These are phyloP conservation scores for Ustilago shanxiensis DNA, from an alignment of 1,284 basidiomycete genomes.

Conservation along the genomic window DNA sequence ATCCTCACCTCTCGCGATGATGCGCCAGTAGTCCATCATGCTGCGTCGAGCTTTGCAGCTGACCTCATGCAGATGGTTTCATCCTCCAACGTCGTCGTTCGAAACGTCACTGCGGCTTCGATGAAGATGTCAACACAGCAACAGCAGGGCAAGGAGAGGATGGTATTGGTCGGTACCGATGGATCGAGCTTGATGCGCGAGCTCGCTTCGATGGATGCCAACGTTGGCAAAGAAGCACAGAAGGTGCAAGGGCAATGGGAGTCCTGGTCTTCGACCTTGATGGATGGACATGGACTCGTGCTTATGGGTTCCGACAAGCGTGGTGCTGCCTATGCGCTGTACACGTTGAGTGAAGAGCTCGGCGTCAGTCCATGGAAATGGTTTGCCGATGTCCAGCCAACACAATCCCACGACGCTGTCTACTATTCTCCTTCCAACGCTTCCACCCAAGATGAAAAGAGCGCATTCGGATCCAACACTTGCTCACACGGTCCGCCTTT, in stretches of 20 bases:
- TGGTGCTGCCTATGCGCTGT: conserved; percentile 29
- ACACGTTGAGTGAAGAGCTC: conserved; percentile 37
- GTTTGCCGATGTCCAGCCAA: conserved; percentile 37
- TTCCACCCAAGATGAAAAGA: neutral
- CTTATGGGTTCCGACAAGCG: conserved; percentile 30
- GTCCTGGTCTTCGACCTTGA: conserved; percentile 14
- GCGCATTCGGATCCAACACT: conserved; percentile 40
- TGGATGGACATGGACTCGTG: conserved; percentile 13
- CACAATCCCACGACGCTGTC: conserved; percentile 14
- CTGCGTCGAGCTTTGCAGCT: conserved; percentile 22
- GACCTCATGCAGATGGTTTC: conserved; percentile 33
- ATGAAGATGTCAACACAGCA: conserved; percentile 15
- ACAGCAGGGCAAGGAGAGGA: conserved; percentile 8
- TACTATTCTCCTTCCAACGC: conserved; percentile 23
- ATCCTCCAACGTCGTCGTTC: conserved; percentile 24
- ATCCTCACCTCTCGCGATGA: conserved; percentile 44
- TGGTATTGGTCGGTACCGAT: conserved; percentile 19
- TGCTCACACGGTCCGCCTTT: conserved; percentile 78
- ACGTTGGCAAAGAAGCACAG: conserved; percentile 1
- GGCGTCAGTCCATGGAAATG: conserved; percentile 39
- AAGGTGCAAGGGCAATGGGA: conserved; percentile 27
- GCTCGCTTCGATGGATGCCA: conserved; percentile 10
- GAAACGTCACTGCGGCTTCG: conserved; percentile 30
- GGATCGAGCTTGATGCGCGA: conserved; percentile 19
- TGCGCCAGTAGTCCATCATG: conserved; percentile 30